phyloP scores from a whole-genome alignment of 306 rosid species.

The barrel medic (Medicago truncatula) region DNA sequence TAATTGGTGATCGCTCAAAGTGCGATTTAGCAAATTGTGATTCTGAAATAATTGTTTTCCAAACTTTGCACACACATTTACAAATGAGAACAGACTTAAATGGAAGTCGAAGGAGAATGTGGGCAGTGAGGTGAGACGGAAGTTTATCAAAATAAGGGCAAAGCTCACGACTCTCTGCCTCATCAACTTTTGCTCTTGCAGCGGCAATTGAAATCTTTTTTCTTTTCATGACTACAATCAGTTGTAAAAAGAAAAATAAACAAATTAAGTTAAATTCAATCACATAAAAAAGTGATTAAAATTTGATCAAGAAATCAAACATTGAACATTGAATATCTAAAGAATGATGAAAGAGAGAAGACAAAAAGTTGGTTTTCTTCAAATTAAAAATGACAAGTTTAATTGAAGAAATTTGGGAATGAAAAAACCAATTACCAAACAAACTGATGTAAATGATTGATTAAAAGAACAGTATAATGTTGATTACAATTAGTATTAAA shows the following conservation, averaged over 20 bases:
- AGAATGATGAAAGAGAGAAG: too few relatives aligned
- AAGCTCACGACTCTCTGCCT: not conserved
- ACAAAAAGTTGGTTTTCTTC: too few relatives aligned
- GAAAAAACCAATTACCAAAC: too few relatives aligned
- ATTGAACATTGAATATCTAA: too few relatives aligned
- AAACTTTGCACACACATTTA: conserved; percentile 42
- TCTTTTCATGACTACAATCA: not conserved
- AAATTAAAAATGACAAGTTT: too few relatives aligned
- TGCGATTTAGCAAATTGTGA: conserved; percentile 39
- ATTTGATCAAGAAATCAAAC: too few relatives aligned
- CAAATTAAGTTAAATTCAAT: too few relatives aligned
- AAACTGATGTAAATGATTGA: too few relatives aligned
- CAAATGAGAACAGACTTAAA: conserved; percentile 37
- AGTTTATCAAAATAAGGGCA: conserved; percentile 17
- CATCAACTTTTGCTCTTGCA: not conserved
- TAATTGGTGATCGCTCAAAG: not conserved
- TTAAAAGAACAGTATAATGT: too few relatives aligned
- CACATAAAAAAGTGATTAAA: too few relatives aligned
- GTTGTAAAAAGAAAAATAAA: not conserved
- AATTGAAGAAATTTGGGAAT: too few relatives aligned
- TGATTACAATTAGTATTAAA: too few relatives aligned
- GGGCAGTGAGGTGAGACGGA: not conserved
- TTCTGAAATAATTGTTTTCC: conserved; percentile 33
- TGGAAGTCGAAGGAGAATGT: conserved; percentile 35
- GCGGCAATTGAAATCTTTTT: not conserved